Conservation (phyloP, 768 basidiomycete species). For the Suillus subalutaceus region DNA sequence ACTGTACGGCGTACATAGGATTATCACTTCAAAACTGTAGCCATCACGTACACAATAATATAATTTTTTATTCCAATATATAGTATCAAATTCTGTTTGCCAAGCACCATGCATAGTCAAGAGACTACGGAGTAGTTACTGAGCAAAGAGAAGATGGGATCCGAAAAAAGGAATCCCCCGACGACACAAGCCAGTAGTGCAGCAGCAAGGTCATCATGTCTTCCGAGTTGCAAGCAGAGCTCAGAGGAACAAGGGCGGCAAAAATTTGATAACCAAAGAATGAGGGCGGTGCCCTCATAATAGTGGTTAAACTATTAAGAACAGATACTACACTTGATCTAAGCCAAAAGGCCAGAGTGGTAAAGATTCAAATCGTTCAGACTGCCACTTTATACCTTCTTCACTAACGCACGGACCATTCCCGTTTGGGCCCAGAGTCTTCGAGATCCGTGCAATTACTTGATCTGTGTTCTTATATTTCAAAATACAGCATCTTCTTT, state of each 20-base stretch:
- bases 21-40: no score
- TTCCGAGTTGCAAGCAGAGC: slow-evolving; percentile 38
- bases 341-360: slow-evolving; percentile 50
- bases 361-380: slow-evolving; percentile 18
- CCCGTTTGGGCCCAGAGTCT: no score
- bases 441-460: no score
- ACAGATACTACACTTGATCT: slow-evolving; percentile 69
- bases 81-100: neutral
- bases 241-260: slow-evolving; percentile 46
- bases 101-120: neutral
- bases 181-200: slow-evolving; percentile 48
- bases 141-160: neutral
- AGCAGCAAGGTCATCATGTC: slow-evolving; percentile 36
- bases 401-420: no score
- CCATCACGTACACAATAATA: no score
- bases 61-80: no score
- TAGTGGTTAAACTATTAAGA: slow-evolving; percentile 81
- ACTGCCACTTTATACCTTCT: no score
- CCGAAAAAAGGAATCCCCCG: neutral
- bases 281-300: slow-evolving; percentile 49
- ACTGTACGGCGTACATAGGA: no score
- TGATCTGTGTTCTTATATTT: no score
- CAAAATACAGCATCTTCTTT: no score
- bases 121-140: neutral
- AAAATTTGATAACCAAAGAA: slow-evolving; percentile 57